A percentile compares a stretch with the other conserved stretches of the same genome.
Evolutionary conservation across 2,329 filamentous ascomycete species (phyloP).

Genomic region (Talaromyces marneffei): DNA sequence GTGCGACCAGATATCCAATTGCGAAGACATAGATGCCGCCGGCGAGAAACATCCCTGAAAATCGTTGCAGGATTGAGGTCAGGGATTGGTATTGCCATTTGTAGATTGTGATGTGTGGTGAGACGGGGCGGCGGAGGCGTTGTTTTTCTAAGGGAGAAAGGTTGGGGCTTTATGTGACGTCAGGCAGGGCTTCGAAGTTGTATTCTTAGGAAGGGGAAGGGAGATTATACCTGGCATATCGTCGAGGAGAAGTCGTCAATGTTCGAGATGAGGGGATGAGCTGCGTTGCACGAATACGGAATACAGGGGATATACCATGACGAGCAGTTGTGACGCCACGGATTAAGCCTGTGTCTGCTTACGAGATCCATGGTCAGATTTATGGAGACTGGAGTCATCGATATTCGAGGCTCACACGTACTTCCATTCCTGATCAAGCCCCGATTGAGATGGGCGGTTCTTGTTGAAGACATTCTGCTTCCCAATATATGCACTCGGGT

Average conservation of each 20-base stretch:
- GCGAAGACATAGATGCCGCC: constrained; percentile 75
- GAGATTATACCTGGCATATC: background rate
- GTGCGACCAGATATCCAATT: constrained; percentile 71
- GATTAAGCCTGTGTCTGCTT: background rate
- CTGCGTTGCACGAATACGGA: background rate
- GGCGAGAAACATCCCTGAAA: constrained; percentile 71
- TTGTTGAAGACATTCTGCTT: background rate
- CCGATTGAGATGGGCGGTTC: background rate
- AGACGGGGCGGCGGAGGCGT: constrained; percentile 72
- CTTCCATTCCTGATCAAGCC: constrained; percentile 1
- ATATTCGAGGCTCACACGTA: background rate
- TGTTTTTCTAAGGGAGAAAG: constrained; percentile 60
- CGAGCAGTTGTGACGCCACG: background rate
- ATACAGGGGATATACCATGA: background rate
- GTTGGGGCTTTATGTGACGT: constrained; percentile 12
- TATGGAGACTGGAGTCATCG: background rate
- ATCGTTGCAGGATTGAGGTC: constrained; percentile 67
- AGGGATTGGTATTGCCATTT: constrained; percentile 79
- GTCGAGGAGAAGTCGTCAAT: background rate
- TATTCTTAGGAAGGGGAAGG: too few species aligned
- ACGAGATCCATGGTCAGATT: background rate
- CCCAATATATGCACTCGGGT: background rate
- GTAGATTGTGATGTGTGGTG: constrained; percentile 84
- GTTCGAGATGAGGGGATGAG: background rate
- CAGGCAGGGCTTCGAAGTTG: too few species aligned